A percentile compares a stretch with the other conserved stretches of the same genome.
Evolutionary conservation across 108 stramenopile genomes (phyloP).

Genomic region (Skeletonema menzelii): DNA sequence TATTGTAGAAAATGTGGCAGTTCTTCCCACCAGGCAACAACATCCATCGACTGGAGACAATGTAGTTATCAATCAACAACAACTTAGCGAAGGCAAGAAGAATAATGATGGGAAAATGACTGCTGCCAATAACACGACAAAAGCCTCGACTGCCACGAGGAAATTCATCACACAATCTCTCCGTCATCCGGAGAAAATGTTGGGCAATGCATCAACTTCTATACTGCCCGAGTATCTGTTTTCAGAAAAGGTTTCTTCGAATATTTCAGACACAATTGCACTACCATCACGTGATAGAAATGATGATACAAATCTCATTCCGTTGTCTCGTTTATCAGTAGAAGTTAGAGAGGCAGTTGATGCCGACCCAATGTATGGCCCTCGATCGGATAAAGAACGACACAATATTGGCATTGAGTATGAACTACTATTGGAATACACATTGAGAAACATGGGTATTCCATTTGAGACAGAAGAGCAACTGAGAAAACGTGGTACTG

Average conservation of each 20-base stretch:
- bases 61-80: neutral
- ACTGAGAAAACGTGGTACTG: slow-evolving; percentile 66
- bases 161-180: slow-evolving; percentile 57
- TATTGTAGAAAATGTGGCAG: slow-evolving; percentile 62
- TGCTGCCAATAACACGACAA: neutral
- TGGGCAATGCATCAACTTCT: slow-evolving; percentile 39
- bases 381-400: slow-evolving; percentile 59
- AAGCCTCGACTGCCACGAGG: slow-evolving; percentile 26
- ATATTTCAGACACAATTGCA: neutral
- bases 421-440: slow-evolving; percentile 67
- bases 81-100: neutral
- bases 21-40: neutral
- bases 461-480: slow-evolving; percentile 85
- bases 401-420: slow-evolving; percentile 77
- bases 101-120: neutral
- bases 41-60: neutral
- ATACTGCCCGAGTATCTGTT: slow-evolving; percentile 53
- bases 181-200: slow-evolving; percentile 51
- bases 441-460: slow-evolving; percentile 59
- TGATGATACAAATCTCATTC: neutral
- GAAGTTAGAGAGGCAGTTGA: slow-evolving; percentile 70
- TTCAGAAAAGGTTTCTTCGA: slow-evolving; percentile 44
- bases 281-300: neutral
- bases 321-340: slow-evolving; percentile 56
- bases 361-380: slow-evolving; percentile 80